Evolutionary conservation across 140 eudicot genomes (phyloP), one percentile per base, ranked within the genome.

Genomic region (Flaveria floridana): DNA sequence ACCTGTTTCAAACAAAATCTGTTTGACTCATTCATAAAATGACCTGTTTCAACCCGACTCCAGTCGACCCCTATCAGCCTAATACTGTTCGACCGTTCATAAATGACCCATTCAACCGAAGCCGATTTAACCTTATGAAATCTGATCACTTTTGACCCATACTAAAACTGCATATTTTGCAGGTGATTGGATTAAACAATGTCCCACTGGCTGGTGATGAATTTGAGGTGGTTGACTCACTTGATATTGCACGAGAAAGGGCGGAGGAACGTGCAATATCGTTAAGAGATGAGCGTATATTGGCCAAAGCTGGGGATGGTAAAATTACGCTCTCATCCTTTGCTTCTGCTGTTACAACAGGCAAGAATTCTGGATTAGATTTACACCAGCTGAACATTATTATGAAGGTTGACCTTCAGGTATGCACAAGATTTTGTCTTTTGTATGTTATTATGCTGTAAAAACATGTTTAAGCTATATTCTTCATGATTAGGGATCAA

Each of bases 191-290:
- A 72, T 79, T 93, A 79, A 93, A 90, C 70, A 88, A 86, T 76
- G 98, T 93, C 51, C 98, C 98, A 41, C 75, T 67, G 39, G 98
- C 98, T 16, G 98, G 98, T 52, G 97, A 93, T 78, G 97, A 88
- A 75, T 93, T 93, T 77, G 96, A 93, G 89, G 98, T 90, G 70
- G 97, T 93, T 58, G 83, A 74, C 15, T 80, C 93, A 34, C 96
- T 90, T 68, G 96, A 86, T 72, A 39, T 83, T 82, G 97, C 97
- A 55, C 86, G 97, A 39, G 97, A 85, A 67, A 86, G 76, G 82
- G 98, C 98, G 10, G 93, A 88, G 68, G 79, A 66, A 72, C 89
- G 88, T 7, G 97, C 93, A 13, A 91, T 88, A 69, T 80, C 86
- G 1, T 55, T 90, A 75, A 76, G 96, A 80, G 79, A 83, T 50